phyloP scores from a whole-genome alignment of 176 grass and related monocot genomes.

The Eragrostis curvula region DNA sequence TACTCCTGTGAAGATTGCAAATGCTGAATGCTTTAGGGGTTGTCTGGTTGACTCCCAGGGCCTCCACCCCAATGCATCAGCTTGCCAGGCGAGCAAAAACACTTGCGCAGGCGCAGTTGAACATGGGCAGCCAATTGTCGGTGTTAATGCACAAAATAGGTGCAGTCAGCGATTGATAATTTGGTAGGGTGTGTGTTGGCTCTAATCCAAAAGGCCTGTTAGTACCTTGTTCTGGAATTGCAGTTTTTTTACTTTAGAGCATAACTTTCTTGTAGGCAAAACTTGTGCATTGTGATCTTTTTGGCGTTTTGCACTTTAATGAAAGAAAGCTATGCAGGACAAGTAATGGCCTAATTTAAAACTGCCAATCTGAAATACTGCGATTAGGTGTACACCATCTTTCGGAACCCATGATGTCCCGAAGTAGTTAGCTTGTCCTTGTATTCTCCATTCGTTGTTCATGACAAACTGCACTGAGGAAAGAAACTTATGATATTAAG shows the following conservation, averaged over 20 bases:
- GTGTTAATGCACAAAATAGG: no score
- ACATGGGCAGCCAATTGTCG: no score
- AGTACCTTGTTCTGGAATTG: background rate
- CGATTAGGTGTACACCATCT: slow-evolving; percentile 5
- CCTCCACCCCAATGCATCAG: no score
- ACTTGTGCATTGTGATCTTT: background rate
- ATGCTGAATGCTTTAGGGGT: background rate
- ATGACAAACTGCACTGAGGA: slow-evolving; percentile 14
- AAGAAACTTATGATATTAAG: background rate
- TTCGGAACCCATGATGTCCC: slow-evolving; percentile 6
- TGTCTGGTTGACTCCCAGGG: no score
- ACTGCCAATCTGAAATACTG: background rate
- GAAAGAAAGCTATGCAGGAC: background rate
- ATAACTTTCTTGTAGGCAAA: background rate
- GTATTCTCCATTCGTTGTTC: slow-evolving; percentile 23
- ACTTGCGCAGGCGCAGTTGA: no score
- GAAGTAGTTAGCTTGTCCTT: slow-evolving; percentile 1
- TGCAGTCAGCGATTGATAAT: no score
- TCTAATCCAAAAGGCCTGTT: no score
- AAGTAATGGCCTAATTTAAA: slow-evolving; percentile 2
- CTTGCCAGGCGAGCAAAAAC: no score
- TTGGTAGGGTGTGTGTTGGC: no score
- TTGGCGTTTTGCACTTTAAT: background rate
- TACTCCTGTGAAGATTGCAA: background rate
- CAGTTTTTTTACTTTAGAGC: background rate